Conservation (phyloP, 768 basidiomycete species). For the Holtermanniella nyarrowii region DNA sequence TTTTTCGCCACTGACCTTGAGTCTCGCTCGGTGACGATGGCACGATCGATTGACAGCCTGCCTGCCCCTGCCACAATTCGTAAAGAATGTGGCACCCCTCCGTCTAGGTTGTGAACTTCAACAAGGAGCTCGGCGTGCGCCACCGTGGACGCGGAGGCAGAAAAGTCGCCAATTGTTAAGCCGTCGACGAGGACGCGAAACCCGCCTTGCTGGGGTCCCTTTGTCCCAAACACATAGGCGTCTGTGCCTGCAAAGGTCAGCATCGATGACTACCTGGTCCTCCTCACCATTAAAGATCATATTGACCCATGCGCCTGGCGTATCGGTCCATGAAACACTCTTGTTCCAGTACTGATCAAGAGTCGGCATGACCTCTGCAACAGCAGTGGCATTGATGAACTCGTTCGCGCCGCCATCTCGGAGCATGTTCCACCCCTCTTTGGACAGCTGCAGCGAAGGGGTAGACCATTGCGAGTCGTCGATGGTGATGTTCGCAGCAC, state of each 20-base stretch:
- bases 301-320: conserved; percentile 4
- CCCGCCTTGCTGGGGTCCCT: conserved; percentile 12
- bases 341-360: conserved; percentile 18
- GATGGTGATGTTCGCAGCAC: conserved; percentile 17
- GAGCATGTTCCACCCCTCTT: conserved; percentile 30
- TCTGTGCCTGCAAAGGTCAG: conserved; percentile 14
- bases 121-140: conserved; percentile 10
- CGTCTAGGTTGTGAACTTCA: conserved; percentile 11
- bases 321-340: conserved; percentile 21
- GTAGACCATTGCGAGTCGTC: conserved; percentile 30
- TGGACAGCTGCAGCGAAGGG: conserved; percentile 10
- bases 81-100: conserved; percentile 8
- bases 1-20: no score
- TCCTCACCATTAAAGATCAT: conserved; percentile 20
- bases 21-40: conserved; percentile 9
- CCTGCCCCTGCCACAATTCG: conserved; percentile 5
- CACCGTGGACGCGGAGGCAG: conserved; percentile 1
- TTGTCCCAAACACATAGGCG: conserved; percentile 18
- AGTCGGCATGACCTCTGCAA: conserved; percentile 9
- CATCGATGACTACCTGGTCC: neutral
- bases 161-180: conserved; percentile 4
- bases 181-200: conserved; percentile 14
- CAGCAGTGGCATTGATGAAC: conserved; percentile 11
- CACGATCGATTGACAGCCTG: conserved; percentile 22
- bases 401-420: conserved; percentile 12